These are phyloP conservation scores for Phoma sp. DNA, from an alignment of 2,329 filamentous ascomycete species.

Conservation along the genomic window DNA sequence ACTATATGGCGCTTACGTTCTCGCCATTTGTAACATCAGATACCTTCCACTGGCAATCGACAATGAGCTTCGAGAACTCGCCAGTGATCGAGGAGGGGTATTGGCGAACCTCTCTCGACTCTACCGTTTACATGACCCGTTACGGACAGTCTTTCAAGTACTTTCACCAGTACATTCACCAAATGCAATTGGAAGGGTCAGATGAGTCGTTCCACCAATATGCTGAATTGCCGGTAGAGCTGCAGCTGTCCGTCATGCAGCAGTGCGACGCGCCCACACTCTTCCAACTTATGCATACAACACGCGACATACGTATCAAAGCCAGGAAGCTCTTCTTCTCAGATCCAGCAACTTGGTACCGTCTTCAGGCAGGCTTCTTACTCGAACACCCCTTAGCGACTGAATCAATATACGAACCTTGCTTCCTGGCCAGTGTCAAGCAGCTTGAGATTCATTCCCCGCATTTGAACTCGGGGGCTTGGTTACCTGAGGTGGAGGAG, in stretches of 20 bases:
- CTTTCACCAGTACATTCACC: background rate
- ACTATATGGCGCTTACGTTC: background rate
- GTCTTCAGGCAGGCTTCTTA: background rate
- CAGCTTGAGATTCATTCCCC: background rate
- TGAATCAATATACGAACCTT: background rate
- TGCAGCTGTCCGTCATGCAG: constrained; percentile 17
- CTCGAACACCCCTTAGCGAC: background rate
- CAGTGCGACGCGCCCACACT: constrained; percentile 21
- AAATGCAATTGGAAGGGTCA: background rate
- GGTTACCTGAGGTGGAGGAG: background rate
- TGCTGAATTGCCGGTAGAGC: constrained; percentile 14
- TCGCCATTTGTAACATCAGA: background rate
- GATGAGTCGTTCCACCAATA: background rate
- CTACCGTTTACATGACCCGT: background rate
- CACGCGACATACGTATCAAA: constrained; percentile 7
- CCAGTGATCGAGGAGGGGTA: constrained; percentile 1
- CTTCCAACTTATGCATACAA: constrained; percentile 25
- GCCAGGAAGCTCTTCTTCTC: constrained; percentile 21
- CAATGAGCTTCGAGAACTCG: background rate
- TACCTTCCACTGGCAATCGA: background rate
- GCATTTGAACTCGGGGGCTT: background rate
- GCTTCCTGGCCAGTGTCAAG: background rate
- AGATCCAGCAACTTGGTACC: constrained; percentile 10
- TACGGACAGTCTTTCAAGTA: constrained; percentile 2
- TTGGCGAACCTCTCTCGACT: background rate